These are phyloP conservation scores for Sugiyamaella pinicola DNA, from an alignment of 1,139 yeast species.

Conservation along the genomic window DNA sequence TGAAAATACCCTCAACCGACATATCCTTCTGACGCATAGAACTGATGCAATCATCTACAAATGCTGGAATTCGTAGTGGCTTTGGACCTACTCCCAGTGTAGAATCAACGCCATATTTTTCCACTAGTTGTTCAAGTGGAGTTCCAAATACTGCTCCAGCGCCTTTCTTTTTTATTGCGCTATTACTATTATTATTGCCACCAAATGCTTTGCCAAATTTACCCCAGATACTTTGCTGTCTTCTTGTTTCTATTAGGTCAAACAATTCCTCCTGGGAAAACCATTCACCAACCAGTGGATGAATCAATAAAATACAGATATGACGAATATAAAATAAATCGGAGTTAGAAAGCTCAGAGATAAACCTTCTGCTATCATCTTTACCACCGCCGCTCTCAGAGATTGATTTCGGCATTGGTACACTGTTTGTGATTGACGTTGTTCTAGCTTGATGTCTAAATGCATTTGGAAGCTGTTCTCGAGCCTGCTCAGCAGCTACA, in stretches of 20 bases:
- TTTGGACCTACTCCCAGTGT: slow-evolving; percentile 86
- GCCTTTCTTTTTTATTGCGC: slow-evolving; percentile 39
- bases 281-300: slow-evolving; percentile 43
- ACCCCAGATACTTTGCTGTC: slow-evolving; percentile 65
- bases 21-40: slow-evolving; percentile 90
- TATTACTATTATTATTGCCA: slow-evolving; percentile 32
- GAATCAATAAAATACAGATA: slow-evolving; percentile 66
- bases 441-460: slow-evolving; percentile 60
- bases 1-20: slow-evolving; percentile 95
- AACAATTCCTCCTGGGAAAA: slow-evolving; percentile 56
- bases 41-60: slow-evolving; percentile 81
- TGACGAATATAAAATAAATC: slow-evolving; percentile 69
- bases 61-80: slow-evolving; percentile 72
- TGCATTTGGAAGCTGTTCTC: slow-evolving; percentile 87
- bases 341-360: slow-evolving; percentile 65
- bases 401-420: slow-evolving; percentile 31
- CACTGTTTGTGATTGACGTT: slow-evolving; percentile 28
- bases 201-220: slow-evolving; percentile 55
- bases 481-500: slow-evolving; percentile 95
- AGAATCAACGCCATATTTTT: slow-evolving; percentile 81
- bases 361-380: slow-evolving; percentile 48
- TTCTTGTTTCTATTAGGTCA: slow-evolving; percentile 53
- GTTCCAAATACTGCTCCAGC: slow-evolving; percentile 69
- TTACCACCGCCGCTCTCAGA: slow-evolving; percentile 21
- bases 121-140: slow-evolving; percentile 69